phyloP scores from a whole-genome alignment of 495 filamentous ascomycete genomes.

The Aspergillus mulundensis region DNA sequence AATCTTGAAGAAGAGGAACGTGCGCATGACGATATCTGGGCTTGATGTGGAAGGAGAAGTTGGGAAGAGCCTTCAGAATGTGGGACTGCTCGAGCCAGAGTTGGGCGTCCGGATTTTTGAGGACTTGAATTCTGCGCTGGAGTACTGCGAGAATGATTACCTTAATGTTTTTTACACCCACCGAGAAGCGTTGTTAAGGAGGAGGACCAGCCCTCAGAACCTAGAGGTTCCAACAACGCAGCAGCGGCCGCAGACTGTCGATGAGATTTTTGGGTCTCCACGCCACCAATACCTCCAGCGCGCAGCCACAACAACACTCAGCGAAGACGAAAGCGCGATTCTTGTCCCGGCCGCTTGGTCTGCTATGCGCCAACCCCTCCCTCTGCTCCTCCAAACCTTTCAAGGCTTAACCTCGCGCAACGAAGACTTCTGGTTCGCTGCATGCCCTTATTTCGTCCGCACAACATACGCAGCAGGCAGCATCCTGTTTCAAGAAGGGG shows the following conservation, averaged over 20 bases:
- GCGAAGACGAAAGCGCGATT: slow-evolving; percentile 49
- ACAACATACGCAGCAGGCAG: slow-evolving; percentile 62
- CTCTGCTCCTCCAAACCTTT: slow-evolving; percentile 89
- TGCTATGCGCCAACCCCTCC: slow-evolving; percentile 80
- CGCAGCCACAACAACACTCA: slow-evolving; percentile 69
- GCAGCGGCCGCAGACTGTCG: slow-evolving; percentile 21
- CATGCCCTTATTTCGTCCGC: slow-evolving; percentile 65
- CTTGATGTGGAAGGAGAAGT: slow-evolving; percentile 68
- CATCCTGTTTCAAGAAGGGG: slow-evolving; percentile 71
- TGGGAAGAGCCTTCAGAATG: slow-evolving; percentile 71
- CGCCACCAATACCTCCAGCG: slow-evolving; percentile 71
- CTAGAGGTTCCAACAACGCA: slow-evolving; percentile 51
- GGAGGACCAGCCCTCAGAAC: slow-evolving; percentile 16
- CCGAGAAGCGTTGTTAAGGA: slow-evolving; percentile 37
- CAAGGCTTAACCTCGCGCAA: slow-evolving; percentile 69
- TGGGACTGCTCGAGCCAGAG: slow-evolving; percentile 69
- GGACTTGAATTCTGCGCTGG: slow-evolving; percentile 86
- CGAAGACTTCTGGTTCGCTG: slow-evolving; percentile 92
- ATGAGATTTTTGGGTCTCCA: slow-evolving; percentile 68
- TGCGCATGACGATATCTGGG: slow-evolving; percentile 77
- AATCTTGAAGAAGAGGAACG: slow-evolving; percentile 64
- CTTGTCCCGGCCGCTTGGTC: slow-evolving; percentile 60
- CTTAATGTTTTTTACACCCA: slow-evolving; percentile 74
- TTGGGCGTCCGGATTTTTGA: slow-evolving; percentile 73
- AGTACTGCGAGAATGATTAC: slow-evolving; percentile 93